phyloP scores from a whole-genome alignment of 208 protist species.

The Wallacemonas sp. region DNA sequence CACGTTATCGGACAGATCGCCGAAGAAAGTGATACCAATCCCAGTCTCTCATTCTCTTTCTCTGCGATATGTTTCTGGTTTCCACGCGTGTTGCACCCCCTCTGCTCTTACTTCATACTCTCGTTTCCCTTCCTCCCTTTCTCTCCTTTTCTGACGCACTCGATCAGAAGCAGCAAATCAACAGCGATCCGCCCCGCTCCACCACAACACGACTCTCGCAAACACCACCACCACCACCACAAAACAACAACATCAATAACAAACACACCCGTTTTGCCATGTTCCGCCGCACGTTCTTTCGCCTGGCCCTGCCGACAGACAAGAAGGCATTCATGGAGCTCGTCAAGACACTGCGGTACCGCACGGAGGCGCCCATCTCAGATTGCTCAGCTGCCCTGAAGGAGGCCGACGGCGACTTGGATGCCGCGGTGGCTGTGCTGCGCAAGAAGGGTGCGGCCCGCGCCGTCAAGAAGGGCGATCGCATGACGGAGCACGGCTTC shows the following conservation, averaged over 20 bases:
- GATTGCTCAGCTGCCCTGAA: conserved; percentile 86
- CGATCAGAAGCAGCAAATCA: neutral
- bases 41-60: no score
- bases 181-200: no score
- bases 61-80: no score
- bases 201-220: no score
- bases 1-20: no score
- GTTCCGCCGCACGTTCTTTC: conserved; percentile 36
- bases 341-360: conserved; percentile 85
- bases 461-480: conserved; percentile 83
- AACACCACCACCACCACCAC: conserved; percentile 1
- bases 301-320: conserved; percentile 38
- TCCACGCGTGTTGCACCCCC: neutral
- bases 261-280: conserved; percentile 22
- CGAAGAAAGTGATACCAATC: no score
- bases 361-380: conserved; percentile 88
- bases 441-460: conserved; percentile 74
- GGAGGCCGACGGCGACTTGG: conserved; percentile 73
- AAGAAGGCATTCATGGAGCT: conserved; percentile 85
- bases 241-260: conserved; percentile 3
- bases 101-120: neutral
- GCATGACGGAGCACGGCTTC: conserved; percentile 82
- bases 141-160: neutral
- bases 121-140: conserved; percentile 14
- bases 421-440: conserved; percentile 74